phyloP scores from a whole-genome alignment of 2,329 filamentous ascomycete genomes.

The Blastomyces parvus region DNA sequence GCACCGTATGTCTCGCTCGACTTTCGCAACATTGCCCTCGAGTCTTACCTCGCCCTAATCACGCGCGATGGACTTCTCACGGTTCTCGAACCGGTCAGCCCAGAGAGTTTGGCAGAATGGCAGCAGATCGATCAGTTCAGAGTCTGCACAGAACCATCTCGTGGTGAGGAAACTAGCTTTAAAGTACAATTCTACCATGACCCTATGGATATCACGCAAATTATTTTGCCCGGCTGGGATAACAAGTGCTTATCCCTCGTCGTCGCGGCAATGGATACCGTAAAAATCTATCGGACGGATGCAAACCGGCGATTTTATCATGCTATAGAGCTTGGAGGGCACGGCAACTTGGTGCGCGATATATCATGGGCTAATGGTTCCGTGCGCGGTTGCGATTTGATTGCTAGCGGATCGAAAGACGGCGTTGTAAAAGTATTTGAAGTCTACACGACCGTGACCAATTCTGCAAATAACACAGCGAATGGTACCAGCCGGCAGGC shows the following conservation, averaged over 20 bases:
- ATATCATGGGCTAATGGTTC: conserved; percentile 89
- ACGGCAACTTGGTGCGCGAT: conserved; percentile 71
- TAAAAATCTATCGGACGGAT: conserved; percentile 73
- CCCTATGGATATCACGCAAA: conserved; percentile 59
- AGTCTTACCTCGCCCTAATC: conserved; percentile 77
- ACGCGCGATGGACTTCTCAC: conserved; percentile 71
- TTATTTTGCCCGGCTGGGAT: conserved; percentile 70
- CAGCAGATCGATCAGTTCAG: conserved; percentile 64
- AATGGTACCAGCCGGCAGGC: conserved; percentile 23
- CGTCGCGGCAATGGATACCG: conserved; percentile 74
- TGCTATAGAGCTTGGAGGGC: conserved; percentile 63
- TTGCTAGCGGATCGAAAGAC: conserved; percentile 89
- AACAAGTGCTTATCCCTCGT: conserved; percentile 70
- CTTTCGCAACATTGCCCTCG: conserved; percentile 71
- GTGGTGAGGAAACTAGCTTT: conserved; percentile 82
- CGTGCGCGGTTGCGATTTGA: conserved; percentile 77
- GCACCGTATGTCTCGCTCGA: conserved; percentile 66
- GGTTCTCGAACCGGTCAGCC: conserved; percentile 75
- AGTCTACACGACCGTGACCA: conserved; percentile 31
- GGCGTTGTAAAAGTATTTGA: conserved; percentile 84
- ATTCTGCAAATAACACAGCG: conserved; percentile 21
- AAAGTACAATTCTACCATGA: conserved; percentile 82
- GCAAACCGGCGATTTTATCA: conserved; percentile 72
- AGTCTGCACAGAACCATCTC: conserved; percentile 58
- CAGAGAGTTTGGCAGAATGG: conserved; percentile 72